Evolutionary conservation across 352 stramenopile species (phyloP), one percentile per base, ranked within the genome.

Genomic region (Globisporangium sylvaticum): DNA sequence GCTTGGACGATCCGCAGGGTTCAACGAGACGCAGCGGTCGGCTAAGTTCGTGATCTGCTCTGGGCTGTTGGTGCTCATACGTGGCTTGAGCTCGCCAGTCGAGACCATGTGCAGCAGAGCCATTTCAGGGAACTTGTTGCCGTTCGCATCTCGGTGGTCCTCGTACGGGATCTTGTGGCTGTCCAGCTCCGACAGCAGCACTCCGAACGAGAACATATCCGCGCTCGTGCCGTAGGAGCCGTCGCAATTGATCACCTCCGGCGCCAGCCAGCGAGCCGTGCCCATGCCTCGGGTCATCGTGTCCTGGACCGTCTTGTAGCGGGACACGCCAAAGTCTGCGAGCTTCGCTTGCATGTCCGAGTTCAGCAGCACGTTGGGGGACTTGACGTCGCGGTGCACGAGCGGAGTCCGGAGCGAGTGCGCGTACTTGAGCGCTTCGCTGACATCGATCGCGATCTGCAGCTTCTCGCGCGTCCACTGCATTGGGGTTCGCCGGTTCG

Each of bases 281-380:
- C 37, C 44, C 3, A 37, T 24, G 0, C 37, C 20, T 0, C 67
- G 56, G 8, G 79, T 91, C 83, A 91, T 89, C 2, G 75, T 84
- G 15, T 76, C 70, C 8, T 80, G 64, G 27, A 71, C 61, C 1
- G 74, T 80, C n/a, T 75, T 70, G 62, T 77, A 83, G 8, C 79
- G 67, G 20, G 82, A 78, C 10, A 77, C 68, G 6, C 80, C 83
- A 67, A 91, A 89, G 66, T 89, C 81, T 0, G 76, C 80, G 54
- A 91, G 56, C 53, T 91, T 89, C 22, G 79, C 79, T 15, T 72
- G 60, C 62, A 84, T 73, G 0, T 79, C 68, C 9, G 31, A 3
- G 8, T 12, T 27, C 14, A 78, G 50, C 27, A 78, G 44, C 34
- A 71, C 72, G 34, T 78, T 78, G 48, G 55, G 66, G 3, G 31